Base-by-base conservation (phyloP, 1,284 basidiomycete genomes). In the Ustilago tritici region DNA sequence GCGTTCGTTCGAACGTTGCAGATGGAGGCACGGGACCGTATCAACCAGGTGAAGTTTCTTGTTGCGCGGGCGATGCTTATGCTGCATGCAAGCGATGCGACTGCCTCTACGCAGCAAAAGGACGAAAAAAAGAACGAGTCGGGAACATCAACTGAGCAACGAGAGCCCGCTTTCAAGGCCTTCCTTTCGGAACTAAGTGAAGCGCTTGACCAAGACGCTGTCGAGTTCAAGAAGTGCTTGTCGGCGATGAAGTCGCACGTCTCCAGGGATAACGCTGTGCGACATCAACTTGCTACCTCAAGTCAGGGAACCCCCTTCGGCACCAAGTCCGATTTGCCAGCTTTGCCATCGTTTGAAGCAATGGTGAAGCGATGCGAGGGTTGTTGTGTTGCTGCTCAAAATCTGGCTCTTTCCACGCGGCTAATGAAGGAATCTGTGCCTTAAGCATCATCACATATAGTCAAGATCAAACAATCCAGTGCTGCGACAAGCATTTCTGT, bases 11-110 rank as follows among this genome's bases (percentile, higher is more conserved):
- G 65, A 4, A 40, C 38, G 0, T 9, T 58, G 55, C 69, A 76
- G 56, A 71, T 76, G 74, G 47, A 65, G 47, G 58, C 58, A 17
- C 54, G 69, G 41, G 52, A 62, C 23, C 68, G 74, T 40, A 62
- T 68, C 59, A 72, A 76, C 32, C 69, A 65, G 36, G 60, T 72
- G 32, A 76, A 76, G 38, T 66, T 71, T 17, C 46, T 76, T 12
- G 17, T 76, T 19, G 74, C 65, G 1, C 61, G 55, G 15, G 61
- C 69, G 2, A n/a, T 76, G 38, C 12, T 53, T 19, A 28, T 31
- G 10, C 35, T 64, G 49, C 40, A 63, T 6, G 17, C 34, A 1
- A 38, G 17, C 23, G 47, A 31, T 19, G 9, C 31, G 19, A 14
- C 57, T 35, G 35, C 7, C 32, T n/a, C 11, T 17, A 19, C 14